Percentiles rank a stretch among this genome's conserved stretches.
phyloP scores from a whole-genome alignment of 2,329 filamentous ascomycete species.

The Pseudogymnoascus verrucosus region DNA sequence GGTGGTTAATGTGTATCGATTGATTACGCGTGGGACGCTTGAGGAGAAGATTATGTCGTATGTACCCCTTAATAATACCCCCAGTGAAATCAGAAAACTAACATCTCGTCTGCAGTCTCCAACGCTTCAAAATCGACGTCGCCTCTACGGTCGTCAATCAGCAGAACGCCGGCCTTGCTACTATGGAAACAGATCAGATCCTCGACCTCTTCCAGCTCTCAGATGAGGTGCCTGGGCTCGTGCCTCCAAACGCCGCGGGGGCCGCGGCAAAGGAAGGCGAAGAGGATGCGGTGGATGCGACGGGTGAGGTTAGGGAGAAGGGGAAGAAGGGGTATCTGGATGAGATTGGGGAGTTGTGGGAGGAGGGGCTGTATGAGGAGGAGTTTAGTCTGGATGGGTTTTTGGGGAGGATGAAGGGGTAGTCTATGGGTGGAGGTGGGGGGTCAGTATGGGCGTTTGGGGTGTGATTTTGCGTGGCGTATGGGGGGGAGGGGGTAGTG shows the following conservation, averaged over 20 bases:
- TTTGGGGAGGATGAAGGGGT: slow-evolving; percentile 76
- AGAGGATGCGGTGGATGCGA: slow-evolving; percentile 88
- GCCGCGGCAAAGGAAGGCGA: slow-evolving; percentile 50
- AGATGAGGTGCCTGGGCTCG: slow-evolving; percentile 62
- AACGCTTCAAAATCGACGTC: slow-evolving; percentile 99
- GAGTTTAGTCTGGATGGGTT: slow-evolving; percentile 96
- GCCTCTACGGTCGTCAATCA: slow-evolving; percentile 98
- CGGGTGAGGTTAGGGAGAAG: slow-evolving; percentile 84
- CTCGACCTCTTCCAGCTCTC: slow-evolving; percentile 91
- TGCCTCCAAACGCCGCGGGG: slow-evolving; percentile 50
- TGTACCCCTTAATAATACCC: no score
- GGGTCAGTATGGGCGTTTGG: background rate
- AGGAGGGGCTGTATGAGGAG: slow-evolving; percentile 95
- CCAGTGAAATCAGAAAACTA: slow-evolving; percentile 9
- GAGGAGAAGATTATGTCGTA: slow-evolving; percentile 95
- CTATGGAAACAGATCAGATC: slow-evolving; percentile 98
- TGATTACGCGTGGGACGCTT: slow-evolving; percentile 90
- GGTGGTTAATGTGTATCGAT: slow-evolving; percentile 95
- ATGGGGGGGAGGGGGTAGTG: background rate
- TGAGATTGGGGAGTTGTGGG: slow-evolving; percentile 92
- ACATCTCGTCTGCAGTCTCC: slow-evolving; percentile 51
- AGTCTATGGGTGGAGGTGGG: background rate
- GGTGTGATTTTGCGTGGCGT: background rate
- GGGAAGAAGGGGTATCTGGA: slow-evolving; percentile 96
- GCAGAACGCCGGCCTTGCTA: slow-evolving; percentile 83